Evolutionary conservation across 2,329 filamentous ascomycete species (phyloP).

Genomic region (Chalaropsis thielavioides): DNA sequence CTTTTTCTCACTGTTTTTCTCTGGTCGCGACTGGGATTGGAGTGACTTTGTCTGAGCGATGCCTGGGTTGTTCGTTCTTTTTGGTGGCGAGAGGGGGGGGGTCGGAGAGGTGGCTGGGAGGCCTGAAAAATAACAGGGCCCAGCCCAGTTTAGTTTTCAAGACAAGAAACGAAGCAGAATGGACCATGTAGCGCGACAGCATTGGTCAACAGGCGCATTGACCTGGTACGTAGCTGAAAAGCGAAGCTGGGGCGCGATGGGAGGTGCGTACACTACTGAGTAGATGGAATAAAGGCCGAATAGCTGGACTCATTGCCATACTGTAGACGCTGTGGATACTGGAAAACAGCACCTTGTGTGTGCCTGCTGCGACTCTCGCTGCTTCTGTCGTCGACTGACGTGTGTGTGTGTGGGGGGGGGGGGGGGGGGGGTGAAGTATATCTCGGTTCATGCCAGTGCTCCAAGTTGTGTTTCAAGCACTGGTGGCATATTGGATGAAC

Average conservation of each 20-base stretch:
- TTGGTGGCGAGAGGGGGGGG: conserved; percentile 2
- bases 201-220: background rate
- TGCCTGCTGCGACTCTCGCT: background rate
- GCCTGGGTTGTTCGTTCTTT: background rate
- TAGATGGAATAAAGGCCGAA: background rate
- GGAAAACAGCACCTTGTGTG: background rate
- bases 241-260: background rate
- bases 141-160: background rate
- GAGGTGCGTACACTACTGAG: background rate
- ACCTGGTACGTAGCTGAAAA: background rate
- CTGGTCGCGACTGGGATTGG: background rate
- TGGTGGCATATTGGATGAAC: background rate
- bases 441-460: background rate
- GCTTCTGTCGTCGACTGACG: background rate
- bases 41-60: background rate
- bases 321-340: background rate
- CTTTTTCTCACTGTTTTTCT: background rate
- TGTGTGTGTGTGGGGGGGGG: background rate
- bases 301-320: background rate
- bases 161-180: background rate
- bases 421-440: background rate
- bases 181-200: background rate
- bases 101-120: conserved; percentile 14
- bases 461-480: background rate
- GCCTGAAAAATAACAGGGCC: background rate